Conservation (phyloP, 176 grass and related monocot species). For the Carex myosuroides region DNA sequence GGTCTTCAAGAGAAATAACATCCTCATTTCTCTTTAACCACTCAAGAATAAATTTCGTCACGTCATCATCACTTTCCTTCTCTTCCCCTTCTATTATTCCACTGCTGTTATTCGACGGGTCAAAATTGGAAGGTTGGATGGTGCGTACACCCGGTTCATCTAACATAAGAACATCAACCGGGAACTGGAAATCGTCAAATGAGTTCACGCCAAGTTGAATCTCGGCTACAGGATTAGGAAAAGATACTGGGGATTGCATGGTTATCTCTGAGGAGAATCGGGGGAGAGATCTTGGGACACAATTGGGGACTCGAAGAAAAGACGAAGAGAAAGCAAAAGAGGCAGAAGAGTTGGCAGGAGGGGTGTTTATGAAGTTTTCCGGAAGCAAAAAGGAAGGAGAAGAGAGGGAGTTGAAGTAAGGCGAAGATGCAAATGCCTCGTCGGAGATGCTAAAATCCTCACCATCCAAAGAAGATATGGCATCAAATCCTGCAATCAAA, state of each 20-base stretch:
- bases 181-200: slow-evolving; percentile 47
- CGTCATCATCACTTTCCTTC: slow-evolving; percentile 39
- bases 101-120: neutral
- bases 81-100: neutral
- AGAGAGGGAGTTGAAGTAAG: slow-evolving; percentile 59
- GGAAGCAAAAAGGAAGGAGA: slow-evolving; percentile 45
- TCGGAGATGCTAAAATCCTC: slow-evolving; percentile 57
- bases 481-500: neutral
- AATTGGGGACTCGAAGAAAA: slow-evolving; percentile 3
- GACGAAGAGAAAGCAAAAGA: slow-evolving; percentile 44
- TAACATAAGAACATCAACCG: slow-evolving; percentile 33
- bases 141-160: slow-evolving; percentile 25
- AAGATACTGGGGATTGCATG: slow-evolving; percentile 15
- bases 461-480: slow-evolving; percentile 19
- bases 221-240: slow-evolving; percentile 36
- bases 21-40: slow-evolving; percentile 85
- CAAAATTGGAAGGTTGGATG: neutral
- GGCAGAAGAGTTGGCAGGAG: slow-evolving; percentile 31
- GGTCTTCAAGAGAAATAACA: slow-evolving; percentile 75
- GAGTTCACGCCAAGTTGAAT: slow-evolving; percentile 47
- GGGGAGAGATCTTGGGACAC: neutral
- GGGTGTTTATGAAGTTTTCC: neutral
- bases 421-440: slow-evolving; percentile 48
- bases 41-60: slow-evolving; percentile 70
- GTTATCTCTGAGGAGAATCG: slow-evolving; percentile 16